Percentiles rank a stretch among this genome's conserved stretches.
Conservation (phyloP, 768 basidiomycete genomes). For the Collybia sp. region DNA sequence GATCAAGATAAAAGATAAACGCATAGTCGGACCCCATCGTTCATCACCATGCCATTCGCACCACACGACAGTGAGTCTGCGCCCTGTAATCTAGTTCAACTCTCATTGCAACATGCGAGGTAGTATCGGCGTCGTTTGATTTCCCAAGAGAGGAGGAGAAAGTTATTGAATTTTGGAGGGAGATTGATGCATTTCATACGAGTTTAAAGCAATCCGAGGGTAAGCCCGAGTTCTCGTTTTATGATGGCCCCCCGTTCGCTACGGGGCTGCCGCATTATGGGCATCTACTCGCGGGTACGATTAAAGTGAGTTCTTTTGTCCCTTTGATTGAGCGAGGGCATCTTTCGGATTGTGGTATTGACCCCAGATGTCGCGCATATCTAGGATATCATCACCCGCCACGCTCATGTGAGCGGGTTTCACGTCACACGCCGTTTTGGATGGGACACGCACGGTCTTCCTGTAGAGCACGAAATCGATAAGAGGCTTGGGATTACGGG, state of each 20-base stretch:
- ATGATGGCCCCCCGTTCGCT: slow-evolving; percentile 96
- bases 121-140: slow-evolving; percentile 75
- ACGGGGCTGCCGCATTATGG: slow-evolving; percentile 97
- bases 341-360: not conserved
- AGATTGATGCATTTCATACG: slow-evolving; percentile 97
- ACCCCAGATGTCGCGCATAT: not conserved
- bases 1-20: too few species aligned
- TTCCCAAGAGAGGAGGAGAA: slow-evolving; percentile 89
- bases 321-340: not conserved
- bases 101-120: slow-evolving; percentile 5
- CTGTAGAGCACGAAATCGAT: slow-evolving; percentile 99
- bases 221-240: slow-evolving; percentile 88
- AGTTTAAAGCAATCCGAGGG: slow-evolving; percentile 91
- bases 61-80: slow-evolving; percentile 63
- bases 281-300: slow-evolving; percentile 87
- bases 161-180: slow-evolving; percentile 86
- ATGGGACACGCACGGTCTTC: slow-evolving; percentile 98
- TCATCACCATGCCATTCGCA: slow-evolving; percentile 53
- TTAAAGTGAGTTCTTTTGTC: slow-evolving; percentile 59
- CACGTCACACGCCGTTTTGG: slow-evolving; percentile 94
- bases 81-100: slow-evolving; percentile 1
- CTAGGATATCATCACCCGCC: slow-evolving; percentile 96
- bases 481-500: slow-evolving; percentile 91
- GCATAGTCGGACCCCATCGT: too few species aligned
- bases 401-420: slow-evolving; percentile 89